Base-by-base conservation (phyloP, 2,329 filamentous ascomycete genomes). In the Pestalotiopsis sp. region DNA sequence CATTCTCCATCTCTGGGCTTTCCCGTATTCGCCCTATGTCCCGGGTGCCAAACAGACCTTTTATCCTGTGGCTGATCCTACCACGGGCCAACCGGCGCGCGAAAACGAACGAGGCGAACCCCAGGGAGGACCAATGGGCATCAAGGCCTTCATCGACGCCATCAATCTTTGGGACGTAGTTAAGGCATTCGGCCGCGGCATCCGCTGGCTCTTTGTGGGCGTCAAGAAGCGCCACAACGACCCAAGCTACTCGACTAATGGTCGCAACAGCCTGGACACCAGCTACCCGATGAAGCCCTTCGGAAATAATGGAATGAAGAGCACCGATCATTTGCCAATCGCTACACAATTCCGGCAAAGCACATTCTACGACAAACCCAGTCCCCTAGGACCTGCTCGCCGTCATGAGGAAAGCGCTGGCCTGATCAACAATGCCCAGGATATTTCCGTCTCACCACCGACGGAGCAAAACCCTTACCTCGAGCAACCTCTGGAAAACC, bases 141-240 rank as follows among this genome's bases (percentile, higher is more conserved):
- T 90, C 63, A 85, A 85, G 71, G 93, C 93, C 4, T 78, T 95
- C 6, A 78, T 85, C 1, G 91, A 95, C 74, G 90, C 93, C 1
- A 85, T 94, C 77, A 96, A 96, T 75, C 86, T 92, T 0, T 93
- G 93, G 90, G 94, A 97, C 78, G 87, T 97, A 57, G 81, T 93
- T 75, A 97, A 95, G 80, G 92, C 92, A 0, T 90, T 92, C 70
- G 92, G 91, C 9, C 88, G 94, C 65, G 92, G 92, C 25, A 87
- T 93, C 74, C 88, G 92, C 73, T 97, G 94, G 94, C 83, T 97
- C 23, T 91, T 95, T 71, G 89, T 93, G 17, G 93, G 93, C 57
- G 86, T 89, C 67, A 91, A 89, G 77, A 80, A 83, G 70, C 87
- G 92, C 69, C 84, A 85, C 72, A 75, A 84, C 20, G 87, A 90